phyloP scores from a whole-genome alignment of 257 asterid genomes.

The Mentha longifolia region DNA sequence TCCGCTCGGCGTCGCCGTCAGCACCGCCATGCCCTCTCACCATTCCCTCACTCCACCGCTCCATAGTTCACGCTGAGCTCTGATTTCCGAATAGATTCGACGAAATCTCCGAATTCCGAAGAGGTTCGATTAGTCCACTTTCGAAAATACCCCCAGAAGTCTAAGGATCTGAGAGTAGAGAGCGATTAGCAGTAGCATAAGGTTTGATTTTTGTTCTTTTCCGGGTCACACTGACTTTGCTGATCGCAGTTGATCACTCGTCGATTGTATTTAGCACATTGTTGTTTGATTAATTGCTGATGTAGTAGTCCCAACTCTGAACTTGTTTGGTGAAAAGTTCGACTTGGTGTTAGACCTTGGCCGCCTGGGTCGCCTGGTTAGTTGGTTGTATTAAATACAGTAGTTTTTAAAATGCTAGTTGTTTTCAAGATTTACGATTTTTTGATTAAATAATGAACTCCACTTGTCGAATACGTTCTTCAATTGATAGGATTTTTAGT shows the following conservation, averaged over 20 bases:
- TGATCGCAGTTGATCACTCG: constrained; percentile 6
- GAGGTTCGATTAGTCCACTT: neutral
- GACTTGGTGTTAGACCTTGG: neutral
- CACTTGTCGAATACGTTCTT: neutral
- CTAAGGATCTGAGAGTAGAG: constrained; percentile 28
- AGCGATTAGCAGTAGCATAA: neutral
- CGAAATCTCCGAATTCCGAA: neutral
- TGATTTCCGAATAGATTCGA: neutral
- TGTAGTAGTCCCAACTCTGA: neutral
- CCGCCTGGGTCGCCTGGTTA: neutral
- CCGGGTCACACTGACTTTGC: neutral
- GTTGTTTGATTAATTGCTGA: constrained; percentile 9
- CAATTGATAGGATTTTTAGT: neutral
- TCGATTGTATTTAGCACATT: neutral
- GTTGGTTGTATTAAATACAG: neutral
- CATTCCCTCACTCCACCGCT: neutral
- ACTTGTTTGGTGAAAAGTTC: neutral
- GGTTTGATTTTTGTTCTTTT: constrained; percentile 1
- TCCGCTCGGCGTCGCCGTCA: constrained; percentile 10
- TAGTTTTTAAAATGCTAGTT: neutral
- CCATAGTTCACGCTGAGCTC: neutral
- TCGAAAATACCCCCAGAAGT: neutral
- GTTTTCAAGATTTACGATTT: neutral
- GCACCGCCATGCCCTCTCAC: neutral
- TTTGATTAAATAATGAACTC: neutral